phyloP scores from a whole-genome alignment of 148 eudicot species.

The Selenicereus undatus region DNA sequence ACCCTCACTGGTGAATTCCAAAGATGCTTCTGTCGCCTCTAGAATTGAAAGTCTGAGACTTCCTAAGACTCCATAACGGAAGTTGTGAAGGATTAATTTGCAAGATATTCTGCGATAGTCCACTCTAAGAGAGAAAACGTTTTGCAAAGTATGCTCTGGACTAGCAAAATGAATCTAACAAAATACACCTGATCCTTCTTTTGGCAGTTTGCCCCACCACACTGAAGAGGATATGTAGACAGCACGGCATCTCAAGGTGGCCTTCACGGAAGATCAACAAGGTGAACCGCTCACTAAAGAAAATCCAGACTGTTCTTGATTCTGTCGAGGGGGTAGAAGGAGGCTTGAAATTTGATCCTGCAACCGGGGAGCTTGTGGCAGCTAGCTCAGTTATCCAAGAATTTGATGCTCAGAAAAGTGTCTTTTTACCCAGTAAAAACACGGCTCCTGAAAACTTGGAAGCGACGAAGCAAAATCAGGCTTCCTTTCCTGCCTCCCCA shows the following conservation, averaged over 20 bases:
- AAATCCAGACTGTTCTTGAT: conserved; percentile 79
- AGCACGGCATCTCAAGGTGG: conserved; percentile 94
- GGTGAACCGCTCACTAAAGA: conserved; percentile 79
- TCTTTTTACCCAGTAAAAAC: conserved; percentile 25
- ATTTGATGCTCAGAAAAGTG: conserved; percentile 26
- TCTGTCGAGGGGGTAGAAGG: conserved; percentile 92
- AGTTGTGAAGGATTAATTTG: background rate
- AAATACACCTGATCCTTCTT: background rate
- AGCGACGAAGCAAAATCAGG: conserved; percentile 16
- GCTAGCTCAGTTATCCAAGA: conserved; percentile 47
- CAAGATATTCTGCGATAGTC: background rate
- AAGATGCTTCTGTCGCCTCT: background rate
- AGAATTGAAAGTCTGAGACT: background rate
- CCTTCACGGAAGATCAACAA: conserved; percentile 96
- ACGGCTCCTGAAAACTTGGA: conserved; percentile 11
- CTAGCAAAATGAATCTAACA: background rate
- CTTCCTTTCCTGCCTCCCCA: conserved; percentile 19
- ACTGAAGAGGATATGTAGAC: conserved; percentile 92
- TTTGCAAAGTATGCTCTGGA: background rate
- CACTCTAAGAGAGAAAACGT: background rate
- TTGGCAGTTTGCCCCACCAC: conserved; percentile 93
- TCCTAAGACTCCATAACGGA: background rate
- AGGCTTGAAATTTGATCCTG: conserved; percentile 71
- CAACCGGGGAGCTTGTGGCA: conserved; percentile 62
- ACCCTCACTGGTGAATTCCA: no score